phyloP scores from a whole-genome alignment of 2,329 filamentous ascomycete species.

The Bipolaris zeicola region DNA sequence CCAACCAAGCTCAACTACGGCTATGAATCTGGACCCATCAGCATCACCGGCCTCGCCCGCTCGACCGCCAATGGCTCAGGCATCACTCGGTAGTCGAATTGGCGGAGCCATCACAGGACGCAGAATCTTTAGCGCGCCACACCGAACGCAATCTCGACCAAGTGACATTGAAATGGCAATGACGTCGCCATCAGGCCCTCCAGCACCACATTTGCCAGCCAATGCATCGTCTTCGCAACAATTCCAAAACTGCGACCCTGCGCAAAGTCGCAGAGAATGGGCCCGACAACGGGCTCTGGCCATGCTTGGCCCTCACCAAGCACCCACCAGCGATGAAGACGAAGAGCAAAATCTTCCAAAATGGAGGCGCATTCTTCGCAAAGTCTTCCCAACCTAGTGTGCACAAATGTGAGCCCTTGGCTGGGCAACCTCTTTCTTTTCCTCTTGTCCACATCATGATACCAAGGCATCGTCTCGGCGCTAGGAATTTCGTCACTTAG shows the following conservation, averaged over 20 bases:
- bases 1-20: slow-evolving; percentile 4
- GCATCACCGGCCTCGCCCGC: background rate
- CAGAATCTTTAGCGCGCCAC: slow-evolving; percentile 42
- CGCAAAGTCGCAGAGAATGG: slow-evolving; percentile 51
- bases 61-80: slow-evolving; percentile 21
- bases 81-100: slow-evolving; percentile 33
- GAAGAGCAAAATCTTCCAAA: slow-evolving; percentile 26
- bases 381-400: slow-evolving; percentile 43
- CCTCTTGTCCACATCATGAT: slow-evolving; percentile 6
- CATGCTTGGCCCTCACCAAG: slow-evolving; percentile 47
- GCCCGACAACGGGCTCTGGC: slow-evolving; percentile 53
- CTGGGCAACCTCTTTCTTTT: background rate
- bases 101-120: slow-evolving; percentile 32
- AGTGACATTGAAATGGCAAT: slow-evolving; percentile 42
- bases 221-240: background rate
- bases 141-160: slow-evolving; percentile 22
- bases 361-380: slow-evolving; percentile 40
- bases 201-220: background rate
- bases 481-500: background rate
- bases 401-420: background rate
- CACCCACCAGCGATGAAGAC: slow-evolving; percentile 30
- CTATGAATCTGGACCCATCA: slow-evolving; percentile 1
- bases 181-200: background rate
- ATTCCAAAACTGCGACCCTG: slow-evolving; percentile 19
- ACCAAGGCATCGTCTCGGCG: background rate